phyloP scores from a whole-genome alignment of 352 stramenopile genomes.

The Pythium scleroteichum region DNA sequence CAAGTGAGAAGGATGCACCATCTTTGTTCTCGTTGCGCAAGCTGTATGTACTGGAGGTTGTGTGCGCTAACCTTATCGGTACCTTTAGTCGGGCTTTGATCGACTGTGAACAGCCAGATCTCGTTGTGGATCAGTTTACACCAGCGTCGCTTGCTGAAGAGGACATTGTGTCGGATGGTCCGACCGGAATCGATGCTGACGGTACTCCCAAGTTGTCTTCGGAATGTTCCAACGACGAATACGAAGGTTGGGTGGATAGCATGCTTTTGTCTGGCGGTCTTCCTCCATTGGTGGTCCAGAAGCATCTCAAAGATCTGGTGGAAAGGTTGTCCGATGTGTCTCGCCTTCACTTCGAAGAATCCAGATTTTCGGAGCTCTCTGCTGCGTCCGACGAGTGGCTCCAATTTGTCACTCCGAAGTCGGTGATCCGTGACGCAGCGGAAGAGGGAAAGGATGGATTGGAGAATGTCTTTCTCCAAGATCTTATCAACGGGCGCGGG shows the following conservation, averaged over 20 bases:
- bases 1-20: not conserved
- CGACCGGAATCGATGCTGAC: conserved; percentile 27
- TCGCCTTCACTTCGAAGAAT: conserved; percentile 4
- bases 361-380: conserved; percentile 24
- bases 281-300: conserved; percentile 52
- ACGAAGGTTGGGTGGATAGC: conserved; percentile 81
- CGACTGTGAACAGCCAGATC: conserved; percentile 53
- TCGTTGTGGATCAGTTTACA: conserved; percentile 50
- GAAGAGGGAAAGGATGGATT: conserved; percentile 20
- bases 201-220: conserved; percentile 42
- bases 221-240: conserved; percentile 76
- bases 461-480: conserved; percentile 55
- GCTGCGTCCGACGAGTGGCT: conserved; percentile 59
- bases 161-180: conserved; percentile 38
- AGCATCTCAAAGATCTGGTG: conserved; percentile 66
- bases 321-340: conserved; percentile 47
- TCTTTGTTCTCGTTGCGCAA: conserved; percentile 12
- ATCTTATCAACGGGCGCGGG: conserved; percentile 65
- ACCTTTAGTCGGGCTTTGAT: conserved; percentile 72
- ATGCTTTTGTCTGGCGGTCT: conserved; percentile 75
- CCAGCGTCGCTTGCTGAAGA: conserved; percentile 31
- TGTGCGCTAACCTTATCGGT: conserved; percentile 74
- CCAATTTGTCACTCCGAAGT: conserved; percentile 61
- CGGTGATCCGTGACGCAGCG: conserved; percentile 14
- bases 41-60: conserved; percentile 76